A percentile compares a stretch with the other conserved stretches of the same genome.
phyloP scores from a whole-genome alignment of 192 early-diverging fungal species.

The Coemansia sp. region DNA sequence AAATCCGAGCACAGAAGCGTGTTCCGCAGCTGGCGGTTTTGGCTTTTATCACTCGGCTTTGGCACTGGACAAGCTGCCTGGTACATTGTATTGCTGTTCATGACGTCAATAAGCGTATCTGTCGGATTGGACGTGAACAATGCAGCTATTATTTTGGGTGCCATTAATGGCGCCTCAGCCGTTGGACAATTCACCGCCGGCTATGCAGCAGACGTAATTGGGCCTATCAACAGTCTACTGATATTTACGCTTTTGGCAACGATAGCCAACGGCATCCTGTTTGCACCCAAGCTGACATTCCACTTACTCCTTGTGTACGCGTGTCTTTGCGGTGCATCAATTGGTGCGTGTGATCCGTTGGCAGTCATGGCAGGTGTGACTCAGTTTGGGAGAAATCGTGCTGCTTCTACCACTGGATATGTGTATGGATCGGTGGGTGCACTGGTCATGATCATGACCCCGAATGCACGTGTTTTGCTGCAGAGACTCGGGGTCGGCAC shows the following conservation, averaged over 20 bases:
- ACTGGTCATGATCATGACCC: constrained; percentile 29
- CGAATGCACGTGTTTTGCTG: constrained; percentile 30
- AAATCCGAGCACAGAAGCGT: constrained; percentile 1
- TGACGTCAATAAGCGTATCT: constrained; percentile 47
- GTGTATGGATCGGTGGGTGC: constrained; percentile 44
- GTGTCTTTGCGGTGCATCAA: constrained; percentile 46
- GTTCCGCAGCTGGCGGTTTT: constrained; percentile 37
- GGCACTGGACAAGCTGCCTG: constrained; percentile 47
- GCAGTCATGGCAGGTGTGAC: constrained; percentile 42
- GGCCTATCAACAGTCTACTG: constrained; percentile 43
- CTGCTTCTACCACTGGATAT: constrained; percentile 25
- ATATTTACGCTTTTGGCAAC: constrained; percentile 31
- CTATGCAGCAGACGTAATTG: constrained; percentile 41
- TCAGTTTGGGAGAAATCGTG: constrained; percentile 35
- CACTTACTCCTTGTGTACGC: constrained; percentile 37
- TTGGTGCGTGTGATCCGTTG: constrained; percentile 46
- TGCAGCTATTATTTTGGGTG: constrained; percentile 41
- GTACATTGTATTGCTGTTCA: constrained; percentile 49
- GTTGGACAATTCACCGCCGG: constrained; percentile 51
- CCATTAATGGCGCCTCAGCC: constrained; percentile 48
- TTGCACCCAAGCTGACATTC: constrained; percentile 31
- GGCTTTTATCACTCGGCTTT: constrained; percentile 40
- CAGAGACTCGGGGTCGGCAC: constrained; percentile 15
- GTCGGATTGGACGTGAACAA: constrained; percentile 51
- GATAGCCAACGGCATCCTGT: constrained; percentile 34